phyloP scores from a whole-genome alignment of 2,329 filamentous ascomycete genomes.

The Paecilomyces formosus region DNA sequence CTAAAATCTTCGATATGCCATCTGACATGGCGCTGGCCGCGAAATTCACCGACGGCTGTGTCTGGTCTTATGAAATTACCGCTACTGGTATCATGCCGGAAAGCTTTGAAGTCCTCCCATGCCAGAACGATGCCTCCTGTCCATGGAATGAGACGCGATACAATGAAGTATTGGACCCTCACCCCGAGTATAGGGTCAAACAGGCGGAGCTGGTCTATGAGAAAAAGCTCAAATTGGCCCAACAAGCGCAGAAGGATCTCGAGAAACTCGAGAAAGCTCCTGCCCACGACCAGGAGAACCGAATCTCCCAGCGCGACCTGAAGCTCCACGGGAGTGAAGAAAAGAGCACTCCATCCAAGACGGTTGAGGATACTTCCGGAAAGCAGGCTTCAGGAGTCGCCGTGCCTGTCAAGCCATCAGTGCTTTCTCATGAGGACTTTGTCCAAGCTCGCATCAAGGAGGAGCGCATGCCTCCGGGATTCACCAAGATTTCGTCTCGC shows the following conservation, averaged over 20 bases:
- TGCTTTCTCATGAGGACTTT: slow-evolving; percentile 33
- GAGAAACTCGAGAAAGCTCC: background rate
- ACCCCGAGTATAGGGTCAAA: slow-evolving; percentile 19
- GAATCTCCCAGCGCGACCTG: background rate
- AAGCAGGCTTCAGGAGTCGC: background rate
- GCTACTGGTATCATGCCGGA: slow-evolving; percentile 57
- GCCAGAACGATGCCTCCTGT: slow-evolving; percentile 37
- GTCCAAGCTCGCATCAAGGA: slow-evolving; percentile 32
- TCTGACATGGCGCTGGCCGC: slow-evolving; percentile 49
- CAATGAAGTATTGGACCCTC: slow-evolving; percentile 35
- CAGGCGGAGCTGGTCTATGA: slow-evolving; percentile 17
- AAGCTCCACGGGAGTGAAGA: background rate
- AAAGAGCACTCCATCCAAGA: slow-evolving; percentile 5
- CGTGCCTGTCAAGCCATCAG: slow-evolving; percentile 10
- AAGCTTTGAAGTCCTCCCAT: slow-evolving; percentile 47
- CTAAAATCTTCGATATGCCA: slow-evolving; percentile 49
- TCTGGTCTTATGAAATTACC: slow-evolving; percentile 55
- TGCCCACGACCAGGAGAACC: background rate
- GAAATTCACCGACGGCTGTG: slow-evolving; percentile 53
- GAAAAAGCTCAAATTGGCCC: slow-evolving; percentile 6
- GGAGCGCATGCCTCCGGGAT: slow-evolving; percentile 36
- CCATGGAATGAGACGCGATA: slow-evolving; percentile 49
- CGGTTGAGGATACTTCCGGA: background rate
- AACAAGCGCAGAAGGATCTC: background rate
- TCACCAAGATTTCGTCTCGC: slow-evolving; percentile 29